Evolutionary conservation across 768 basidiomycete genomes (phyloP).

Genomic region (Russula foetens): DNA sequence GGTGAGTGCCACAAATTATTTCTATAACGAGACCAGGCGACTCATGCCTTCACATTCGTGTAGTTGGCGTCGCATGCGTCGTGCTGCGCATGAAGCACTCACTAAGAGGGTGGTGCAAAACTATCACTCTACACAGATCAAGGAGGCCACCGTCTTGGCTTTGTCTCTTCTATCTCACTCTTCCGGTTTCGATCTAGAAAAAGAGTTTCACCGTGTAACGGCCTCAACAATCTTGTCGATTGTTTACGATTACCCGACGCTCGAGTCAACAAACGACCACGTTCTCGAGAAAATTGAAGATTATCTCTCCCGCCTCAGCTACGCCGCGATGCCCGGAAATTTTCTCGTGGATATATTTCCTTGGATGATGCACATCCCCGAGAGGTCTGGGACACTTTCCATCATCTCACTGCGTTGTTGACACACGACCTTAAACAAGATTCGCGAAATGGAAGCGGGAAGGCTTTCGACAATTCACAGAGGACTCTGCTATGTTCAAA

Average conservation of each 20-base stretch:
- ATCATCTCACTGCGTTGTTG: background rate
- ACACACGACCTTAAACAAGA: background rate
- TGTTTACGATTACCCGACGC: constrained; percentile 19
- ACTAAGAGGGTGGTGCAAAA: constrained; percentile 19
- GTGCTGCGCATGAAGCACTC: constrained; percentile 28
- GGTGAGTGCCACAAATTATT: background rate
- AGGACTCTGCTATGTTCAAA: background rate
- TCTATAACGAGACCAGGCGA: background rate
- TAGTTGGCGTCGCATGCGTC: constrained; percentile 30
- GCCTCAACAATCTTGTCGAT: constrained; percentile 25
- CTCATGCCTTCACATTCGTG: background rate
- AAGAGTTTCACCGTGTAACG: constrained; percentile 23
- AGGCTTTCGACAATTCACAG: background rate
- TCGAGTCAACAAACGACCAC: background rate
- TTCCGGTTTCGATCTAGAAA: constrained; percentile 22
- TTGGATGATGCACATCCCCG: constrained; percentile 10
- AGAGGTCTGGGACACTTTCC: background rate
- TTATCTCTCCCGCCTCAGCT: background rate
- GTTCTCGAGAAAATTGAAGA: background rate
- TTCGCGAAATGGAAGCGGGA: constrained; percentile 9
- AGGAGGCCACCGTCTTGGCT: constrained; percentile 26
- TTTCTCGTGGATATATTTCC: background rate
- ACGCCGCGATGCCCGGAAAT: background rate
- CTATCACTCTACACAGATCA: constrained; percentile 24
- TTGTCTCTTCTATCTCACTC: constrained; percentile 25